Percentiles rank a stretch among this genome's conserved stretches.
These are phyloP conservation scores for Sclerotinia borealis DNA, from an alignment of 2,329 filamentous ascomycete species.

Conservation along the genomic window DNA sequence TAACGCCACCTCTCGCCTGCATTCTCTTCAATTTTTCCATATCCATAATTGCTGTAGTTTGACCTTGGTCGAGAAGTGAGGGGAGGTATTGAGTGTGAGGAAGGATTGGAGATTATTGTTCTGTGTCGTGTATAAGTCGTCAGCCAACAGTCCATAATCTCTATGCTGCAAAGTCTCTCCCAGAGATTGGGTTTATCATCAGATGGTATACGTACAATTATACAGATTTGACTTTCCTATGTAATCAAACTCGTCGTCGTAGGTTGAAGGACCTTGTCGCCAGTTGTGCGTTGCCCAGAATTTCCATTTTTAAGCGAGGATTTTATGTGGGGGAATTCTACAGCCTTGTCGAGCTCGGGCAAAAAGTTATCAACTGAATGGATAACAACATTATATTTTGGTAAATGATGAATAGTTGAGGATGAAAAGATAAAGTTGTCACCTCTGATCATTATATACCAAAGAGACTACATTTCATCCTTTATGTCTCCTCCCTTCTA, in stretches of 20 bases:
- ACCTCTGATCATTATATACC: background rate
- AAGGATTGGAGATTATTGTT: conserved; percentile 10
- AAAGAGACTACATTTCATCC: too few relatives aligned
- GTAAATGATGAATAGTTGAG: background rate
- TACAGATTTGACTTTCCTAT: conserved; percentile 15
- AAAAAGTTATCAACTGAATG: background rate
- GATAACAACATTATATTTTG: background rate
- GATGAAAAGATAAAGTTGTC: background rate
- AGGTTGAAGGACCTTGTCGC: conserved; percentile 14
- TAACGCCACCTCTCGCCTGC: conserved; percentile 47
- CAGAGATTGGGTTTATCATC: background rate
- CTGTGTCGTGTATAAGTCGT: conserved; percentile 9
- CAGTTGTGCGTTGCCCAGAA: conserved; percentile 26
- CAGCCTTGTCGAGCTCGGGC: background rate
- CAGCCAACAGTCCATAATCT: background rate
- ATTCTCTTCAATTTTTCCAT: conserved; percentile 60
- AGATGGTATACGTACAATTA: conserved; percentile 16
- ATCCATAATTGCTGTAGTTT: conserved; percentile 49
- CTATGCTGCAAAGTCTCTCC: too few relatives aligned
- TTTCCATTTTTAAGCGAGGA: conserved; percentile 22
- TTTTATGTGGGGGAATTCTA: conserved; percentile 15
- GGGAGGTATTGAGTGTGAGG: conserved; percentile 14
- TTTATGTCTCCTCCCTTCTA: too few relatives aligned
- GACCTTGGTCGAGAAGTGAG: conserved; percentile 23
- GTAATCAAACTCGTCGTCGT: conserved; percentile 18